Evolutionary conservation across 83 land plant species (phyloP).

Genomic region (Thuja plicata): DNA sequence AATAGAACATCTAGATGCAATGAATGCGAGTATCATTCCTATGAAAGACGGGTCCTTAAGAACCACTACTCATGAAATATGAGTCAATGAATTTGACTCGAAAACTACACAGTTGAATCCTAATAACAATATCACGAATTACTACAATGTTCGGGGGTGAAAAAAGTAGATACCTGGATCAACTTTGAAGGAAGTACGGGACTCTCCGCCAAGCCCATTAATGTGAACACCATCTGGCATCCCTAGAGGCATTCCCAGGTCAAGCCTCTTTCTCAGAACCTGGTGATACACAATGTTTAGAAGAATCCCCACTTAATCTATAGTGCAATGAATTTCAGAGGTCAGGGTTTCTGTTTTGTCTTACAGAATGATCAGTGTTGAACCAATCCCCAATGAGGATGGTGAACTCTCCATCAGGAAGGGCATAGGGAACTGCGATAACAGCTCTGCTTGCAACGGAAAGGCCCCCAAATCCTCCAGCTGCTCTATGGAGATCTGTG

Average conservation of each 20-base stretch:
- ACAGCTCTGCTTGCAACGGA: constrained; percentile 25
- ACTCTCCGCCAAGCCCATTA: constrained; percentile 20
- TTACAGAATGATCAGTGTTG: constrained; percentile 23
- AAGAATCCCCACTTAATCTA: background rate
- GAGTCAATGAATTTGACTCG: too few species aligned
- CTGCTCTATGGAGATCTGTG: constrained; percentile 36
- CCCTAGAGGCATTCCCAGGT: constrained; percentile 26
- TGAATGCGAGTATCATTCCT: too few species aligned
- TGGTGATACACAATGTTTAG: background rate
- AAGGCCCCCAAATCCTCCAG: constrained; percentile 54
- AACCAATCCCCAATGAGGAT: constrained; percentile 60
- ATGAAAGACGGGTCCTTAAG: too few species aligned
- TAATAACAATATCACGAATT: too few species aligned
- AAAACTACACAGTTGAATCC: too few species aligned
- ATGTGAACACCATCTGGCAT: constrained; percentile 32
- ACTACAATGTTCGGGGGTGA: background rate
- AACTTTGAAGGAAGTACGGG: background rate
- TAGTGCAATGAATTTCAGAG: background rate
- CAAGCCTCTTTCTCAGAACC: constrained; percentile 10
- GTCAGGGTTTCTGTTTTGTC: background rate
- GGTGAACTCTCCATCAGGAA: constrained; percentile 38
- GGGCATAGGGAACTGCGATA: constrained; percentile 39
- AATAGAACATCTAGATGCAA: too few species aligned
- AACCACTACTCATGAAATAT: too few species aligned
- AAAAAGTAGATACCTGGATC: constrained; percentile 24